phyloP scores from a whole-genome alignment of 768 basidiomycete species.

The Russula ochroleuca region DNA sequence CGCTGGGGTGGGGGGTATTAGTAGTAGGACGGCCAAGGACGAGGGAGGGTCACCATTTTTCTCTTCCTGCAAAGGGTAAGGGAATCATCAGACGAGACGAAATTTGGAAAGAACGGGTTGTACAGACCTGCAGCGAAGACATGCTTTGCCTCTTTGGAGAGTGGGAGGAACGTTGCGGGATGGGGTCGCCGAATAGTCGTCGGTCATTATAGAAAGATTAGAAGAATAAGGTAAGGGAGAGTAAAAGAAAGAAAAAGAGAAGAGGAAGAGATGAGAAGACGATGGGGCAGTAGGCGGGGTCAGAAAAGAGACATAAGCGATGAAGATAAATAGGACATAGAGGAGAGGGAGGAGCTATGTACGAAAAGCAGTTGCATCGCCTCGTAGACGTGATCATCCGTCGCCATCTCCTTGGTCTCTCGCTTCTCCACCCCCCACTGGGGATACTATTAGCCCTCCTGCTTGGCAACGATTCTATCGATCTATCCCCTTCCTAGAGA shows the following conservation, averaged over 20 bases:
- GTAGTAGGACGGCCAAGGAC: neutral
- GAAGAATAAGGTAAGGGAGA: slow-evolving; percentile 24
- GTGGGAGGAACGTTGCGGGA: slow-evolving; percentile 24
- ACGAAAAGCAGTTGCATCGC: slow-evolving; percentile 18
- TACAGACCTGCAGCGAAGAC: slow-evolving; percentile 29
- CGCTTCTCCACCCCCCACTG: slow-evolving; percentile 2
- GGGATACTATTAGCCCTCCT: neutral
- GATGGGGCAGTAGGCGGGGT: slow-evolving; percentile 18
- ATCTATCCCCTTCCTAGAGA: neutral
- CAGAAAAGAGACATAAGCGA: slow-evolving; percentile 24
- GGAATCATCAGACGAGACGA: slow-evolving; percentile 7
- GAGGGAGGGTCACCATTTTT: slow-evolving; percentile 23
- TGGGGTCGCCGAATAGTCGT: slow-evolving; percentile 22
- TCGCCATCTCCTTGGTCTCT: slow-evolving; percentile 5
- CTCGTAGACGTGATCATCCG: slow-evolving; percentile 12
- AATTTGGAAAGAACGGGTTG: neutral
- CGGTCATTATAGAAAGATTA: slow-evolving; percentile 28
- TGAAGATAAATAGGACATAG: slow-evolving; percentile 28
- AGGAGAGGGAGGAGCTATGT: slow-evolving; percentile 5
- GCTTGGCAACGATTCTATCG: slow-evolving; percentile 7
- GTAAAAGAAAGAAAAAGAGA: slow-evolving; percentile 18
- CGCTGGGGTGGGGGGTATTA: slow-evolving; percentile 40
- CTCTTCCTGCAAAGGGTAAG: slow-evolving; percentile 21
- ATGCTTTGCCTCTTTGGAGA: slow-evolving; percentile 29
- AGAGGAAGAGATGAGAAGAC: slow-evolving; percentile 17